Evolutionary conservation across 2,329 filamentous ascomycete species (phyloP), one percentile per base, ranked within the genome.

Genomic region (Apiospora hydei): DNA sequence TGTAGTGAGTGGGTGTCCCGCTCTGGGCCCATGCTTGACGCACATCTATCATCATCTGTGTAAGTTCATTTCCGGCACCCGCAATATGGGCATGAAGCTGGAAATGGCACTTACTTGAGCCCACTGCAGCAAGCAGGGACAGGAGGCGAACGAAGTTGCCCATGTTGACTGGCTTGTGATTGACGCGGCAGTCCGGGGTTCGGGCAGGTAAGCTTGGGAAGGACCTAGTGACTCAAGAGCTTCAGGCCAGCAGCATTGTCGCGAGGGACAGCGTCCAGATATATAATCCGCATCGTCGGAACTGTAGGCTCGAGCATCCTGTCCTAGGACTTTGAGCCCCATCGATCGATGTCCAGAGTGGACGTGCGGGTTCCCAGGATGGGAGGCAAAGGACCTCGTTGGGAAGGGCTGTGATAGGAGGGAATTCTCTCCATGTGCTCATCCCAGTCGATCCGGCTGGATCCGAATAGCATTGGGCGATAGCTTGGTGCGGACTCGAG

Each of bases 11-110:
- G 2, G 72, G 70, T 18, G 70, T 67, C 13, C 57, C 53, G 13
- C 61, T 71, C 51, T 74, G 71, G 34, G 71, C 71, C 46, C 68
- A 68, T 47, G 70, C 44, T 69, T 70, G 51, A 18, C 68, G 72
- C 26, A 72, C 67, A 41, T 71, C 71, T 72, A 26, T 16, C 18
- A 2, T n/a, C n/a, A 2, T 30, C 51, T 21, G 71, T 70, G 18
- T n/a, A n/a, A 71, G 71, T 26, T 8, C 18, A 18, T 18, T n/a
- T 1, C 10, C 2, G 13, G 24, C n/a, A 30, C 21, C 2, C 21
- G 46, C 1, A 18, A 26, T 4, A 26, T 8, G 7, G 4, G 14
- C 4, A 38, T 5, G 30, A 2, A 1, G 26, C 43, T 18, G 18
- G 34, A 3, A 24, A 10, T n/a, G 21, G 21, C 2, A 57, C 68